Evolutionary conservation across 208 protist species (phyloP).

Genomic region (Borovskyia barvae): DNA sequence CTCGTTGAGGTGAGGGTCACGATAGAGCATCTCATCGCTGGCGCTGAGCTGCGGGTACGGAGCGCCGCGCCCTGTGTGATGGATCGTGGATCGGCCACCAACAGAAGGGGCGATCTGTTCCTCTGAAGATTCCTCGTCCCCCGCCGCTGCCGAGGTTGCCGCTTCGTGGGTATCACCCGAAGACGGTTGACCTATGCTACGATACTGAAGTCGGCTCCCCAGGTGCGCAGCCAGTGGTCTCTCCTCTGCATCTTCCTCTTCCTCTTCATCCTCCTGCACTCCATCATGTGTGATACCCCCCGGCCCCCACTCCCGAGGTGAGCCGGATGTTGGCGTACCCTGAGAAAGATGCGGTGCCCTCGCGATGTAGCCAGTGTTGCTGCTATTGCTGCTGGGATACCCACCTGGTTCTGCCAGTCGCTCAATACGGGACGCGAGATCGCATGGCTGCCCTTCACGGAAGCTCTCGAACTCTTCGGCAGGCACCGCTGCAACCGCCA

Average conservation of each 20-base stretch:
- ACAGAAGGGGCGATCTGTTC: too few relatives aligned
- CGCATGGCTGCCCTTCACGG: conserved; percentile 6
- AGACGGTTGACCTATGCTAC: too few relatives aligned
- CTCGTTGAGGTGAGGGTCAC: too few relatives aligned
- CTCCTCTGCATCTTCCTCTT: conserved; percentile 1
- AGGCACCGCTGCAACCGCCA: conserved; percentile 25
- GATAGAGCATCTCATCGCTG: too few relatives aligned
- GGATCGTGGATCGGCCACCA: not conserved
- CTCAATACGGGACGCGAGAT: conserved; percentile 23
- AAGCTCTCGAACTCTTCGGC: conserved; percentile 41
- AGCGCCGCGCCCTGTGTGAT: not conserved
- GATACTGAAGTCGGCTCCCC: not conserved
- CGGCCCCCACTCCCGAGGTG: not conserved
- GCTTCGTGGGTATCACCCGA: not conserved
- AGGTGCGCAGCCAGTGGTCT: not conserved
- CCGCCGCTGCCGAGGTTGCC: not conserved
- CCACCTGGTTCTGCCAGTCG: conserved; percentile 10
- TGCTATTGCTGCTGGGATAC: conserved; percentile 6
- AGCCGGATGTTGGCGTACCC: not conserved
- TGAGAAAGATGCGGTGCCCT: not conserved
- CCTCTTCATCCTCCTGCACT: not conserved
- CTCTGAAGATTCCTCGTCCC: not conserved
- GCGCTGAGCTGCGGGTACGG: too few relatives aligned
- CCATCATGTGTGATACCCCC: not conserved
- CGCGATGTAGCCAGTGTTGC: not conserved